A percentile compares a stretch with the other conserved stretches of the same genome.
Evolutionary conservation across 1,284 basidiomycete species (phyloP).

Genomic region (Caloboletus firmus): DNA sequence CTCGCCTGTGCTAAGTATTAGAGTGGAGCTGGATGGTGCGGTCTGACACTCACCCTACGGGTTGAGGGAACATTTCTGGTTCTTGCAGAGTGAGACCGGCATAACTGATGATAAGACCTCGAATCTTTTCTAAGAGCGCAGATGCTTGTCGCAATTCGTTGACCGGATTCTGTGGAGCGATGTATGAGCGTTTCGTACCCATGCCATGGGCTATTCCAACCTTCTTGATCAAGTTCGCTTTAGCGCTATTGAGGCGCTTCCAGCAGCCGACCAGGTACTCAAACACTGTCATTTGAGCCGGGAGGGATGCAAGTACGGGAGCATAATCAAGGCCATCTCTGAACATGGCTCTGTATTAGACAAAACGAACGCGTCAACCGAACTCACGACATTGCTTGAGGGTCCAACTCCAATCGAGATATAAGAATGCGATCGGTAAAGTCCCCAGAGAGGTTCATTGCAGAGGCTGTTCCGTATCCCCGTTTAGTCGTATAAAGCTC

Average conservation of each 20-base stretch:
- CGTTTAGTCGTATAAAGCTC: conserved; percentile 1
- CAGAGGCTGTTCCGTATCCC: conserved; percentile 19
- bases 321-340: conserved; percentile 84
- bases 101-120: conserved; percentile 86
- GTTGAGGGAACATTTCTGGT: conserved; percentile 93
- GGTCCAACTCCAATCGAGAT: conserved; percentile 82
- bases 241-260: conserved; percentile 73
- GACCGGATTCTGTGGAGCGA: conserved; percentile 47
- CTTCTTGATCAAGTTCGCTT: conserved; percentile 60
- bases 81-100: conserved; percentile 88
- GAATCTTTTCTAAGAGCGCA: conserved; percentile 67
- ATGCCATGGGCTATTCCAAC: conserved; percentile 34
- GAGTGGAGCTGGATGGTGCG: background rate
- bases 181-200: background rate
- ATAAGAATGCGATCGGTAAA: conserved; percentile 83
- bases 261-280: conserved; percentile 92
- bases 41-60: conserved; percentile 56
- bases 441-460: conserved; percentile 50
- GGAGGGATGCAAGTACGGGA: conserved; percentile 77
- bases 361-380: background rate
- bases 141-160: conserved; percentile 64
- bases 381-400: conserved; percentile 69
- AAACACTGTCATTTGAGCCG: conserved; percentile 78
- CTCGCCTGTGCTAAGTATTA: conserved; percentile 46
- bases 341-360: conserved; percentile 1